Base-by-base conservation (phyloP, 148 eudicot genomes). In the Vaccinium myrtillus region DNA sequence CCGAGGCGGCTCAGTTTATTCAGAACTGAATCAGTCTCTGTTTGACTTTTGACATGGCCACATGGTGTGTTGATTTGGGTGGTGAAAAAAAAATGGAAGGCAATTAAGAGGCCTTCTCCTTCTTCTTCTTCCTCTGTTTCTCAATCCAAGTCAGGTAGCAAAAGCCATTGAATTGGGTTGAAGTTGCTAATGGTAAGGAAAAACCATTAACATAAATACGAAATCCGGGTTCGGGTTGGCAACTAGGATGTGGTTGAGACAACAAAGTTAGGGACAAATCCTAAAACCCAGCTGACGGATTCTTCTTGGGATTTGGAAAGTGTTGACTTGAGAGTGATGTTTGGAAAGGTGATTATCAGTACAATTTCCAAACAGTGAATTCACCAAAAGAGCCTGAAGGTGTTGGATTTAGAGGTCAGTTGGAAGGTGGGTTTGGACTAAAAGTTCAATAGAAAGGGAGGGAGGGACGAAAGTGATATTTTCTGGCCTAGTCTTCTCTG, bases 101-200 rank as follows among this genome's bases (percentile, higher is more conserved):
- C 23, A 63, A 63, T 8, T 63, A 27, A n/a, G 70, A 63, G 10
- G 9, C 12, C 51, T 49, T 8, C 9, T 6, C 51, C 51, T 49
- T 49, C 51, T 49, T 0, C 9, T 49, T 49, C 51, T 49, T 49
- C 51, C 51, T 49, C 51, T 6, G 51, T 6, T 91, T 90, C 77
- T 81, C 90, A 6, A 89, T 97, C 85, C 91, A 93, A 77, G 94
- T 94, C 18, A 95, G 98, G 74, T 97, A 94, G 79, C 94, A 94
- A 90, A 97, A 95, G 70, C 87, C 97, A 61, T 91, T 95, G 56
- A 95, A 83, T 85, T 83, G 93, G 81, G 94, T 94, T 82, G 99
- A 94, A 89, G 89, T 91, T 16, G 19, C 0, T 81, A 6, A 25
- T 10, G 75, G 16, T 46, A 46, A 36, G 4, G 39, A 36, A 36